Evolutionary conservation across 192 early-diverging fungal species (phyloP).

Genomic region (Coemansia pectinata): DNA sequence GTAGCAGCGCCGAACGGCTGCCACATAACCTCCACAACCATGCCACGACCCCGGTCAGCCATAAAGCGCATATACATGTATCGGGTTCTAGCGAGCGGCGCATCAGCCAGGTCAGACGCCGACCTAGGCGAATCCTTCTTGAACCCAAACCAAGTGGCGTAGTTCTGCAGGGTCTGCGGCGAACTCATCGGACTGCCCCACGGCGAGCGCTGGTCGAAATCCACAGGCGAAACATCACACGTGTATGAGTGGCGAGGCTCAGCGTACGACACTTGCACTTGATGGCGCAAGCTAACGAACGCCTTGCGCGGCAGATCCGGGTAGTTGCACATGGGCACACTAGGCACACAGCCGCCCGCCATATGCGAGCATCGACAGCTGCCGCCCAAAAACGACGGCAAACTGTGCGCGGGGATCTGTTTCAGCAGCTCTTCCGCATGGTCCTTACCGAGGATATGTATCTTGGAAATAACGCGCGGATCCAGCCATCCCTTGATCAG

Average conservation of each 20-base stretch:
- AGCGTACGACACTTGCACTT: slow-evolving; percentile 40
- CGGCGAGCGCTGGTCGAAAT: slow-evolving; percentile 4
- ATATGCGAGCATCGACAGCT: slow-evolving; percentile 72
- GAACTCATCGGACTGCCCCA: slow-evolving; percentile 29
- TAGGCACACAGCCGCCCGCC: slow-evolving; percentile 64
- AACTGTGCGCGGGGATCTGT: slow-evolving; percentile 65
- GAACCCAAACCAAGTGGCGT: slow-evolving; percentile 49
- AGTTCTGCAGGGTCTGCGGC: slow-evolving; percentile 22
- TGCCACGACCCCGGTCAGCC: slow-evolving; percentile 47
- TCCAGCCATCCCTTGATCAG: slow-evolving; percentile 78
- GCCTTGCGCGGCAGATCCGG: slow-evolving; percentile 47
- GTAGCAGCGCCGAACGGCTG: slow-evolving; percentile 14
- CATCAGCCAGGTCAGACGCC: slow-evolving; percentile 2
- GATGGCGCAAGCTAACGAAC: slow-evolving; percentile 29
- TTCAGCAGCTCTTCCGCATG: slow-evolving; percentile 60
- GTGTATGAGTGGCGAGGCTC: slow-evolving; percentile 36
- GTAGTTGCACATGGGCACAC: slow-evolving; percentile 37
- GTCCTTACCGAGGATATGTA: slow-evolving; percentile 64
- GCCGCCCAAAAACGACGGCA: slow-evolving; percentile 74
- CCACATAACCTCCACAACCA: slow-evolving; percentile 51
- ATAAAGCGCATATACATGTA: slow-evolving; percentile 35
- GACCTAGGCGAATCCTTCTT: slow-evolving; percentile 23
- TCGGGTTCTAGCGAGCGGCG: slow-evolving; percentile 4
- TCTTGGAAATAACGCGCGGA: slow-evolving; percentile 63
- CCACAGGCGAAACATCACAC: slow-evolving; percentile 23